A percentile compares a stretch with the other conserved stretches of the same genome.
Evolutionary conservation across 2,329 filamentous ascomycete genomes (phyloP).

Genomic region (Arachnomyces sp.): DNA sequence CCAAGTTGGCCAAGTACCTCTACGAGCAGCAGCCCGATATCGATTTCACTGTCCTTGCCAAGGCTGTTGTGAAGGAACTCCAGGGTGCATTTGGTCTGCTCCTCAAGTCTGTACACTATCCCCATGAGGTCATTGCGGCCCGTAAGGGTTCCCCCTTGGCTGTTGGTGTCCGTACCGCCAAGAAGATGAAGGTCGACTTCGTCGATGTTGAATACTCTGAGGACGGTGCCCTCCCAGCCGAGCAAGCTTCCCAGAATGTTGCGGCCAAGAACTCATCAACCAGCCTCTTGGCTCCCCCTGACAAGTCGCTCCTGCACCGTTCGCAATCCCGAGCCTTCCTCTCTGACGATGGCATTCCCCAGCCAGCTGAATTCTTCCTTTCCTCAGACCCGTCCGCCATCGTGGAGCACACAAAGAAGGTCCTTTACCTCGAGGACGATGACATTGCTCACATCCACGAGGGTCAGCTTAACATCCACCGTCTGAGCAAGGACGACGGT

Average conservation of each 20-base stretch:
- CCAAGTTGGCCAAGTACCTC: conserved; percentile 96
- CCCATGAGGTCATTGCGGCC: conserved; percentile 93
- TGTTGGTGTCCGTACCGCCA: conserved; percentile 91
- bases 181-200: conserved; percentile 99
- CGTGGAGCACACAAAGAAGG: conserved; percentile 99
- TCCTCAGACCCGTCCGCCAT: conserved; percentile 98
- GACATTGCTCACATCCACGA: conserved; percentile 99
- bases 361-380: conserved; percentile 98
- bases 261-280: conserved; percentile 83
- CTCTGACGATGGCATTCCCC: conserved; percentile 94
- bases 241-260: conserved; percentile 91
- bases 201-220: conserved; percentile 97
- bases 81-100: conserved; percentile 95
- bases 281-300: conserved; percentile 72
- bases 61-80: conserved; percentile 96
- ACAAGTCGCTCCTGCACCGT: conserved; percentile 96
- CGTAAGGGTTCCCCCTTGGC: conserved; percentile 97
- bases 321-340: conserved; percentile 98
- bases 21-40: conserved; percentile 90
- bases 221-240: conserved; percentile 78
- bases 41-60: conserved; percentile 91
- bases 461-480: conserved; percentile 97
- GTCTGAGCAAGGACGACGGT: conserved; percentile 91
- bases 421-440: conserved; percentile 98
- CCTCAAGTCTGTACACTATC: conserved; percentile 97